Evolutionary conservation across 2,329 filamentous ascomycete species (phyloP), one percentile per base, ranked within the genome.

Genomic region (Eurotiales sp.): DNA sequence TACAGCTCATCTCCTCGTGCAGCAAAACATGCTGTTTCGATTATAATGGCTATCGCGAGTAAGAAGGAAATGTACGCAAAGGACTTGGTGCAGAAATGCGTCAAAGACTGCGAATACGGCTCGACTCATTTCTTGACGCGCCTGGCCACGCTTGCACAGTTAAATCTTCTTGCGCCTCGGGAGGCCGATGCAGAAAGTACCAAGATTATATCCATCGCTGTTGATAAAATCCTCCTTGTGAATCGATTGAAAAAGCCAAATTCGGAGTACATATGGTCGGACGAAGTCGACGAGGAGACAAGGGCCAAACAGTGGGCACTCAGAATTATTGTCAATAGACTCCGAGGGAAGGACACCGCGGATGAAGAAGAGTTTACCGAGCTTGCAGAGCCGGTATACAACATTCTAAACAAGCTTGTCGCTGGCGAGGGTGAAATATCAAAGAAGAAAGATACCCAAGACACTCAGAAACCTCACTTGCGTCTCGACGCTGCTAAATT

Each of bases 1-100:
- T 87, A 88, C 62, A 92, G 92, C 19, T 81, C 81, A 21, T 92
- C 91, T 2, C 81, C 88, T 10, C 85, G 86, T 64, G 88, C 89
- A 8, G 89, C 92, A 19, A 99, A 99, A 70, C 90, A 97, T 72
- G 93, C 93, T 0, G 84, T 97, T 44, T 91, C 89, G 23, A 90
- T 99, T 57, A 78, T 99, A 49, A 83, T 96, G 70, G 85, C 88
- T 30, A 85, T 85, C 8, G 77, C 84, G 19, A 84, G 91, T 46
- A 83, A 83, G 59, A 93, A 89, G 67, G 87, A 91, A 63, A 86
- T 95, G 73, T 88, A 90, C 54, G 88, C 90, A 7, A 90, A 86
- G 48, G 90, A 95, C 59, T 78, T 99, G 10, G 71, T 96, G 7
- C 81, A 86, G 50, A 87, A 86, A 64, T 86, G 86, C 53, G 81